Percentiles rank a stretch among this genome's conserved stretches.
phyloP scores from a whole-genome alignment of 73 alveolate genomes.

The Stentor roeselii region DNA sequence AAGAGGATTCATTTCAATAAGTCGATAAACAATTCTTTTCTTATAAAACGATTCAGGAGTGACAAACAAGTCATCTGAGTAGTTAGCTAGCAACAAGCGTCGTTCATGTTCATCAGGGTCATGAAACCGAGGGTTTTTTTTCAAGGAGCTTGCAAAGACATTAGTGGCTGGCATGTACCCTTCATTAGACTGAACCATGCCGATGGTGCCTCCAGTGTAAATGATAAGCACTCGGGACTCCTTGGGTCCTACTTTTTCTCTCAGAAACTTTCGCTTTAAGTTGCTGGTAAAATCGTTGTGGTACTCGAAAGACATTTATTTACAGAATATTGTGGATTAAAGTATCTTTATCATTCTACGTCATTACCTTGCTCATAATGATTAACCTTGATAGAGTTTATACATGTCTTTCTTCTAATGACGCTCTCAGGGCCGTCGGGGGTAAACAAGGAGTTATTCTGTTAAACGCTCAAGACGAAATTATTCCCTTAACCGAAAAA shows the following conservation, averaged over 20 bases:
- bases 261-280: neutral
- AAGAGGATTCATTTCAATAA: slow-evolving; percentile 55
- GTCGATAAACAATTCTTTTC: slow-evolving; percentile 50
- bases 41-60: slow-evolving; percentile 58
- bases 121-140: slow-evolving; percentile 33
- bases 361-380: too few relatives aligned
- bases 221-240: slow-evolving; percentile 43
- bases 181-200: slow-evolving; percentile 48
- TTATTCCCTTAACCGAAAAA: neutral
- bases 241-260: neutral
- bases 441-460: neutral
- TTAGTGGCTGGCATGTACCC: slow-evolving; percentile 43
- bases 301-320: neutral
- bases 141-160: slow-evolving; percentile 31
- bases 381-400: neutral
- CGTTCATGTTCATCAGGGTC: slow-evolving; percentile 36
- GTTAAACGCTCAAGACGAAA: neutral
- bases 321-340: too few relatives aligned
- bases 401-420: neutral
- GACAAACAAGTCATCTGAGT: slow-evolving; percentile 37
- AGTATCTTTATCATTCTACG: too few relatives aligned
- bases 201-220: slow-evolving; percentile 70
- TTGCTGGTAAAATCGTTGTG: neutral
- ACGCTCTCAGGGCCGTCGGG: neutral
- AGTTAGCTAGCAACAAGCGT: slow-evolving; percentile 15